These are phyloP conservation scores for Thuja plicata DNA, from an alignment of 83 land plant genomes.

Conservation along the genomic window DNA sequence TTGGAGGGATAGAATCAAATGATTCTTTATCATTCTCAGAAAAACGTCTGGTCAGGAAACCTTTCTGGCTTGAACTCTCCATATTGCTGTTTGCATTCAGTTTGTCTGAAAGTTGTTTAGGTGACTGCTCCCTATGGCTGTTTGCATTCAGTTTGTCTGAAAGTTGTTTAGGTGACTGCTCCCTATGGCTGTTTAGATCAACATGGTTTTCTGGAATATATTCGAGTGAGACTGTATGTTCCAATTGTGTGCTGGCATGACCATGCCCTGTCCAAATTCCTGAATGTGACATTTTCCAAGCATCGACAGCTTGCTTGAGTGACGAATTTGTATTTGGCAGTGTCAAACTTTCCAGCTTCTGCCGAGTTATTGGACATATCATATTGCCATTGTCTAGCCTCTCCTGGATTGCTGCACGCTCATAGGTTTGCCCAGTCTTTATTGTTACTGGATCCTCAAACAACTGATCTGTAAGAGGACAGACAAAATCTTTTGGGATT, in stretches of 20 bases:
- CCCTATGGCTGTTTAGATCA: constrained; percentile 7
- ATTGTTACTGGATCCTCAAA: constrained; percentile 65
- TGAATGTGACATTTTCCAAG: constrained; percentile 40
- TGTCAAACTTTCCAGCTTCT: constrained; percentile 15
- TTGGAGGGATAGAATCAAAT: neutral
- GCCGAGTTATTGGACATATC: constrained; percentile 54
- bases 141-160: constrained; percentile 4
- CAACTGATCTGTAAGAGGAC: constrained; percentile 50
- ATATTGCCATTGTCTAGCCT: constrained; percentile 54
- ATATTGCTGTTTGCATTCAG: neutral
- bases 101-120: neutral
- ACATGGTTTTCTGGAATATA: constrained; percentile 3
- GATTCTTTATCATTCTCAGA: neutral
- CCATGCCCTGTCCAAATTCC: neutral
- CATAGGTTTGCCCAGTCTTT: constrained; percentile 67
- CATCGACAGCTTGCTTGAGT: constrained; percentile 50
- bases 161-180: constrained; percentile 1
- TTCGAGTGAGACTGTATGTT: neutral
- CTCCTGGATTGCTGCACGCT: constrained; percentile 41
- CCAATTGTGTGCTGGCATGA: neutral
- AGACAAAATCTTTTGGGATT: constrained; percentile 51
- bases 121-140: constrained; percentile 1
- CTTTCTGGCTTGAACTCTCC: neutral
- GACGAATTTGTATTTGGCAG: constrained; percentile 43
- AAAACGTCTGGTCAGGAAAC: neutral